These are phyloP conservation scores for Rhodotorula sp. DNA, from an alignment of 1,284 basidiomycete species.

Conservation along the genomic window DNA sequence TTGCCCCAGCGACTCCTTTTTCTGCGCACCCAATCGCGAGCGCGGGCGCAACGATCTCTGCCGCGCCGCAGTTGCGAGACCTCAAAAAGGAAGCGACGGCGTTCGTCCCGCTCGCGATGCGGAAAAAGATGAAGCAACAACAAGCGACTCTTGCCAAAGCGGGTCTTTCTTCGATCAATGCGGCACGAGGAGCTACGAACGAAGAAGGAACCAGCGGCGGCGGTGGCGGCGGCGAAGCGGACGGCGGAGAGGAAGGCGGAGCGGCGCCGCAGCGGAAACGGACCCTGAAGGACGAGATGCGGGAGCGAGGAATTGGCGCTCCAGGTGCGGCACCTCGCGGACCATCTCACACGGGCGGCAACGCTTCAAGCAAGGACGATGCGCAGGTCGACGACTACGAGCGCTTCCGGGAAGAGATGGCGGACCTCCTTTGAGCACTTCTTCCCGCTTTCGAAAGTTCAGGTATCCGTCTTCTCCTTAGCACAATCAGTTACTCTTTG, in stretches of 20 bases:
- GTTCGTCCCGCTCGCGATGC: constrained; percentile 64
- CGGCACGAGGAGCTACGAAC: constrained; percentile 9
- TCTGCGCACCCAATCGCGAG: constrained; percentile 16
- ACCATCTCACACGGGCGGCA: neutral
- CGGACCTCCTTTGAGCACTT: constrained; percentile 27
- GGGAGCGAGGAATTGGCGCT: constrained; percentile 30
- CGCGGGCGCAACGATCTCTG: constrained; percentile 66
- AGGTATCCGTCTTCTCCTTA: too few relatives aligned
- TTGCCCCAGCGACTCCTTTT: constrained; percentile 27
- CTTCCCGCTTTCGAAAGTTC: too few relatives aligned
- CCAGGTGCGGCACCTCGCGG: neutral
- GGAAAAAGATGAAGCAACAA: constrained; percentile 23
- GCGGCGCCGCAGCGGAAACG: constrained; percentile 2
- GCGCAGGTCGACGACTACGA: constrained; percentile 27
- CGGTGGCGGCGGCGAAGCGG: neutral
- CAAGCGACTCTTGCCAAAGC: constrained; percentile 18
- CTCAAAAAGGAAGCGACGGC: constrained; percentile 87
- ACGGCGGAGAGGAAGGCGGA: neutral
- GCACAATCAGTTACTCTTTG: too few relatives aligned
- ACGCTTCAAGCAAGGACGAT: neutral
- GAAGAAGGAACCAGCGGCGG: neutral
- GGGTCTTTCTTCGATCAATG: constrained; percentile 20
- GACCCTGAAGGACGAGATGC: constrained; percentile 28
- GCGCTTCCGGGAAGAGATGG: constrained; percentile 36
- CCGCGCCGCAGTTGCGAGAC: constrained; percentile 80